Percentiles rank a stretch among this genome's conserved stretches.
These are phyloP conservation scores for Spencermartinsiella ligniputridi DNA, from an alignment of 1,139 yeast genomes.

Conservation along the genomic window DNA sequence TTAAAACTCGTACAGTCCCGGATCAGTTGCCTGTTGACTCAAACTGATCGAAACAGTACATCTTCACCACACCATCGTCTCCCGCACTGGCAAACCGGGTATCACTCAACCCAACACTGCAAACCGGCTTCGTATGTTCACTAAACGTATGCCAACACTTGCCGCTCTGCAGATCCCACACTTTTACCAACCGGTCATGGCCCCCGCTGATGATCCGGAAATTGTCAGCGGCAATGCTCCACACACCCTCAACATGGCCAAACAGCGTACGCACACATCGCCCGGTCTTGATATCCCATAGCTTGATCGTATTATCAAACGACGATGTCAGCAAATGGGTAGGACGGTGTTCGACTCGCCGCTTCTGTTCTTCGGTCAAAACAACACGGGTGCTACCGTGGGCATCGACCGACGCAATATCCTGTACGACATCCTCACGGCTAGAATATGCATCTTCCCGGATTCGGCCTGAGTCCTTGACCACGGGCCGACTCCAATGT, in stretches of 20 bases:
- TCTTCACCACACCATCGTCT: conserved; percentile 77
- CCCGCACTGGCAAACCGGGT: conserved; percentile 86
- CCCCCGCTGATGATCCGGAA: conserved; percentile 93
- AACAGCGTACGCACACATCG: conserved; percentile 87
- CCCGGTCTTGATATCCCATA: conserved; percentile 88
- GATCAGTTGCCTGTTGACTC: not conserved
- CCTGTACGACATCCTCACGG: conserved; percentile 2
- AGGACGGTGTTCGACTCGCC: conserved; percentile 14
- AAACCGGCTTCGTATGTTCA: conserved; percentile 68
- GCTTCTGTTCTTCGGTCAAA: conserved; percentile 1
- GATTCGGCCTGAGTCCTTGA: not conserved
- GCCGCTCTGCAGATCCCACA: conserved; percentile 95
- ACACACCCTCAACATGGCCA: conserved; percentile 96
- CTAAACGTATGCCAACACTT: conserved; percentile 90
- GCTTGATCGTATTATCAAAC: conserved; percentile 84
- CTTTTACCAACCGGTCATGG: conserved; percentile 83
- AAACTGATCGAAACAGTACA: conserved; percentile 62
- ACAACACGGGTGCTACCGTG: too few relatives aligned
- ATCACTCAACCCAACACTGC: conserved; percentile 87
- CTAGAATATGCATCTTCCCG: not conserved
- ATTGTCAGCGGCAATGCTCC: conserved; percentile 94
- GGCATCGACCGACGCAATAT: not conserved
- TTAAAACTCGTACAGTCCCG: too few relatives aligned
- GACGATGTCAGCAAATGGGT: conserved; percentile 85
- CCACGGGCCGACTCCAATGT: conserved; percentile 6